Evolutionary conservation across 1,139 yeast species (phyloP).

Genomic region (Suhomyces coccinellae): DNA sequence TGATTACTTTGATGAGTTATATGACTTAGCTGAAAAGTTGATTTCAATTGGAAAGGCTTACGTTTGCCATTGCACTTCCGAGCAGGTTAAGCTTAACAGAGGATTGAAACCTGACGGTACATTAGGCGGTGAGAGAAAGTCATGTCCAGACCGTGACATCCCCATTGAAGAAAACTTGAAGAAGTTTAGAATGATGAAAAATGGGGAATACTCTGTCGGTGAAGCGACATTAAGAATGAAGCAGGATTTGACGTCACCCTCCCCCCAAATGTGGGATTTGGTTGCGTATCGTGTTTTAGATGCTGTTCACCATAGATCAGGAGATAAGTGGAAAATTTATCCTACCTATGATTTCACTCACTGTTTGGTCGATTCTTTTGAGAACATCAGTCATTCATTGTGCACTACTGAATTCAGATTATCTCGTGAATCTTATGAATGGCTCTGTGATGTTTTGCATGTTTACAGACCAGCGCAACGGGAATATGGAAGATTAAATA

Average conservation of each 20-base stretch:
- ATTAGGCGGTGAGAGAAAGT: conserved; percentile 85
- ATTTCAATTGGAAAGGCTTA: conserved; percentile 74
- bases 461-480: conserved; percentile 98
- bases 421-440: conserved; percentile 93
- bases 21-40: conserved; percentile 80
- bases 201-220: conserved; percentile 85
- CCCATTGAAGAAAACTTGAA: conserved; percentile 70
- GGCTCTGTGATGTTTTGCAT: conserved; percentile 95
- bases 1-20: conserved; percentile 88
- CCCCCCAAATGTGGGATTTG: conserved; percentile 99
- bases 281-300: conserved; percentile 96
- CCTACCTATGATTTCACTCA: conserved; percentile 99
- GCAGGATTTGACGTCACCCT: conserved; percentile 86
- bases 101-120: conserved; percentile 92
- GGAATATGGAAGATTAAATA: conserved; percentile 94
- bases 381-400: conserved; percentile 90
- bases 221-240: conserved; percentile 96
- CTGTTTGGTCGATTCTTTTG: conserved; percentile 97
- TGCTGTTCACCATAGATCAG: conserved; percentile 95
- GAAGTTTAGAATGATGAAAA: conserved; percentile 88
- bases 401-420: conserved; percentile 94
- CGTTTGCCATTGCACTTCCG: conserved; percentile 92
- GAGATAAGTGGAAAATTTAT: conserved; percentile 94
- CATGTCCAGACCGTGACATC: conserved; percentile 74
- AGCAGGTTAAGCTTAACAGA: conserved; percentile 84